Percentiles rank a stretch among this genome's conserved stretches.
phyloP scores from a whole-genome alignment of 192 early-diverging fungal species.

The Coemansia sp. region DNA sequence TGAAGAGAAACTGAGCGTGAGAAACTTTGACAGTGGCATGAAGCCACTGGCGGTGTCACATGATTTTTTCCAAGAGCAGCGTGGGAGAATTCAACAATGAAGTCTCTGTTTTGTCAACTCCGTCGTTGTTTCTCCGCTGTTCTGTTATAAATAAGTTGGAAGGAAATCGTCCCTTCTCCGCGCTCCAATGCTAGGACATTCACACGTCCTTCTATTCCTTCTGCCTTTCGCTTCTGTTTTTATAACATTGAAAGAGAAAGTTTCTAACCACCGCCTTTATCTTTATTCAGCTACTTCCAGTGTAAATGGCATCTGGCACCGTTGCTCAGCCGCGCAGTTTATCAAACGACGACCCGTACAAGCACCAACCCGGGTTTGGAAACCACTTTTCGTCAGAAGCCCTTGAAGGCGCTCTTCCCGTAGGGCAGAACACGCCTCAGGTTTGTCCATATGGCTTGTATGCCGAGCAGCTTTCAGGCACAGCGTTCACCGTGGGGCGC shows the following conservation, averaged over 20 bases:
- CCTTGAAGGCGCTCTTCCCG: conserved; percentile 77
- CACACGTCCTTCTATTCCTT: neutral
- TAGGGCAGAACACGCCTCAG: conserved; percentile 91
- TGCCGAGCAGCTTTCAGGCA: conserved; percentile 92
- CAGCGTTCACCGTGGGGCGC: conserved; percentile 84
- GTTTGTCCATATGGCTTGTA: conserved; percentile 85
- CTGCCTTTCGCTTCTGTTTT: neutral
- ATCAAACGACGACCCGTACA: conserved; percentile 24
- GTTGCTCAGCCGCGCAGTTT: neutral
- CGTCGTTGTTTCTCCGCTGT: too few relatives aligned
- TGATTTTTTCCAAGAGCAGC: too few relatives aligned
- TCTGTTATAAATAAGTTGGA: too few relatives aligned
- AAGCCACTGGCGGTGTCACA: too few relatives aligned
- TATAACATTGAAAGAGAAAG: neutral
- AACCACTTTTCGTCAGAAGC: conserved; percentile 88
- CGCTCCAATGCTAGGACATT: too few relatives aligned
- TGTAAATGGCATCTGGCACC: conserved; percentile 1
- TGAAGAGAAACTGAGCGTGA: neutral
- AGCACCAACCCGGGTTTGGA: conserved; percentile 82
- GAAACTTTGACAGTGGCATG: neutral
- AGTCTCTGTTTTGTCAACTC: too few relatives aligned
- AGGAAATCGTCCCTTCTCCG: too few relatives aligned
- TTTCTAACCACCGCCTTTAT: neutral
- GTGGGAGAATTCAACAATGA: too few relatives aligned
- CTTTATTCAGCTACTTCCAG: neutral